phyloP scores from a whole-genome alignment of 768 basidiomycete genomes.

The Macrolepiota dolichaula region DNA sequence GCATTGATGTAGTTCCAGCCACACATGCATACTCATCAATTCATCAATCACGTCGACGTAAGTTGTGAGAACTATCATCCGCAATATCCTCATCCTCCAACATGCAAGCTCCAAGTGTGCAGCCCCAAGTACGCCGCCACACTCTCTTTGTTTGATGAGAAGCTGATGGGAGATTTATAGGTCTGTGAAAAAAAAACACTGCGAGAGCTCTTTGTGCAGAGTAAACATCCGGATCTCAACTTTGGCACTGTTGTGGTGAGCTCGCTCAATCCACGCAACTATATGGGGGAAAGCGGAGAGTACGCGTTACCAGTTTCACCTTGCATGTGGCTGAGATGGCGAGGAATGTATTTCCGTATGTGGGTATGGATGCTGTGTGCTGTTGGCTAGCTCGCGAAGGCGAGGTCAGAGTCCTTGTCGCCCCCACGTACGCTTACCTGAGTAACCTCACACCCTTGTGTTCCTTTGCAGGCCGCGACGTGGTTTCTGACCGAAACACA shows the following conservation, averaged over 20 bases:
- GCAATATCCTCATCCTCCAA: no score
- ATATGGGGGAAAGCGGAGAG: conserved; percentile 72
- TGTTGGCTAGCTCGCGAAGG: conserved; percentile 75
- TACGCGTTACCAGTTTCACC: conserved; percentile 83
- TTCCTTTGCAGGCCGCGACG: conserved; percentile 60
- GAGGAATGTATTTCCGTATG: conserved; percentile 88
- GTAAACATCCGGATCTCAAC: conserved; percentile 68
- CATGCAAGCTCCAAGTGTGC: no score
- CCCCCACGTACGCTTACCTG: background rate
- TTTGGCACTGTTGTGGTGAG: conserved; percentile 74
- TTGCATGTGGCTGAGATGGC: conserved; percentile 78
- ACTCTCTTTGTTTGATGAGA: background rate
- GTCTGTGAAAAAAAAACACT: conserved; percentile 61
- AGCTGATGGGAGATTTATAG: conserved; percentile 26
- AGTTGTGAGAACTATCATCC: no score
- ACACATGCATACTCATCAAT: no score
- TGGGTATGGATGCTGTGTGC: conserved; percentile 85
- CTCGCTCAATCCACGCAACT: conserved; percentile 62
- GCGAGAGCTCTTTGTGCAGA: conserved; percentile 72
- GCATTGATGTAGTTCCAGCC: no score
- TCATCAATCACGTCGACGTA: no score
- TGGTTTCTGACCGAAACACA: conserved; percentile 92
- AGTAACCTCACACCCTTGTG: background rate
- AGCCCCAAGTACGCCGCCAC: no score
- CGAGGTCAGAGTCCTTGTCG: conserved; percentile 29